Evolutionary conservation across 2,329 filamentous ascomycete species (phyloP).

Genomic region (Fusarium algeriense): DNA sequence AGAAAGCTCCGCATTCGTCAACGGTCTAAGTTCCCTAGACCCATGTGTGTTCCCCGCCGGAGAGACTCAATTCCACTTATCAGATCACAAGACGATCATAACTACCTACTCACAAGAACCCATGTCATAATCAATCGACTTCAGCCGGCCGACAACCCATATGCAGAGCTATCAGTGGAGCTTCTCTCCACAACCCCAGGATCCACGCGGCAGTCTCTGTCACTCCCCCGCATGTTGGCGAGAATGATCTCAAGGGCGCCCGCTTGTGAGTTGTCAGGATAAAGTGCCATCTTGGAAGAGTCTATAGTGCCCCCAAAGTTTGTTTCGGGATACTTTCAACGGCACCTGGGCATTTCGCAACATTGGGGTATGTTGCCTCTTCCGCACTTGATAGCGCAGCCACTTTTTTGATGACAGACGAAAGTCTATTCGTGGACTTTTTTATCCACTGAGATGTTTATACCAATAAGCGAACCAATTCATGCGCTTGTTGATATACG

Average conservation of each 20-base stretch:
- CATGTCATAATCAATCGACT: conserved; percentile 8
- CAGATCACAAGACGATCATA: conserved; percentile 1
- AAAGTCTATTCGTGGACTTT: conserved; percentile 42
- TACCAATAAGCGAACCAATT: conserved; percentile 11
- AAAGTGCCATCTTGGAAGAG: conserved; percentile 4
- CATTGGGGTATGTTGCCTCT: conserved; percentile 6
- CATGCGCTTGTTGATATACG: conserved; percentile 7
- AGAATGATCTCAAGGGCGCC: conserved; percentile 22
- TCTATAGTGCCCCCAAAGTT: conserved; percentile 34
- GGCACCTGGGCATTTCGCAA: conserved; percentile 23
- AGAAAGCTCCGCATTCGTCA: conserved; percentile 22
- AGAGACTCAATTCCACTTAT: conserved; percentile 40
- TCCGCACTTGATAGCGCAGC: conserved; percentile 10
- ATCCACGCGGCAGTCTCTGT: conserved; percentile 34
- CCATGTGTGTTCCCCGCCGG: conserved; percentile 28
- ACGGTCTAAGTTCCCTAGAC: conserved; percentile 10
- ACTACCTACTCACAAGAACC: conserved; percentile 2
- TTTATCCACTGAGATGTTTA: conserved; percentile 23
- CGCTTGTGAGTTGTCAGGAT: conserved; percentile 3
- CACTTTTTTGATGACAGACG: conserved; percentile 12
- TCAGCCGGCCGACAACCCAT: conserved; percentile 12
- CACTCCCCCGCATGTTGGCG: conserved; percentile 35
- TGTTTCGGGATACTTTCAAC: conserved; percentile 1
- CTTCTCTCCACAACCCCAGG: conserved; percentile 42
- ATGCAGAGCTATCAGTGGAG: conserved; percentile 36